Evolutionary conservation across 176 grass and related monocot species (phyloP), one percentile per base, ranked within the genome.

Genomic region (Bolboschoenus planiculmis): DNA sequence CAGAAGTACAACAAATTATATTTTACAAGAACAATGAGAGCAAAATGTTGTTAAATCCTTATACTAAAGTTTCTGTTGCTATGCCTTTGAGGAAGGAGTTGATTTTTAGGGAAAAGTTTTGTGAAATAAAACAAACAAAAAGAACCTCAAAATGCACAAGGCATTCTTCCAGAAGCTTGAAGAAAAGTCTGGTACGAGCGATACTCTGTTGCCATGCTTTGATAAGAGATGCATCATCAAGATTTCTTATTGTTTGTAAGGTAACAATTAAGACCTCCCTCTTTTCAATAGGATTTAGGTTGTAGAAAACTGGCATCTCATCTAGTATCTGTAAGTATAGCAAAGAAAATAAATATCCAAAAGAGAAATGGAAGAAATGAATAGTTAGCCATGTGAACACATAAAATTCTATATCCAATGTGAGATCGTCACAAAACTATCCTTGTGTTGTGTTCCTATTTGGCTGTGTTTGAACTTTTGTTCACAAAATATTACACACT

Each of bases 251-350:
- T 27, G 94, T 99, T 95, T 99, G 96, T 80, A 95, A 88, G 83
- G 94, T 93, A 78, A 93, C 96, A 77, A 99, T 88, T 84, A 99
- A 89, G 64, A 99, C 96, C 81, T 95, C 96, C 68, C 96, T 93
- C 85, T 99, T 99, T 83, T 99, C 96, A 84, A 91, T 79, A 50
- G 87, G 87, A 93, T 93, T 99, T 82, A 99, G 86, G 46, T 95
- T 99, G 87, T 99, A 99, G 79, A 95, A 99, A 53, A 99, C 96
- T 84, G 96, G 96, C 96, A 99, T 99, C 96, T 99, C 96, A 86
- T 99, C 96, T 71, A 99, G 79, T 88, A 99, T 99, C 96, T 99
- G 93, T 83, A 88, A 89, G 65, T 54, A 77, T 53, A 71, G 50
- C 84, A 85, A 62, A 74, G 77, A 13, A 68, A 80, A 83, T 27